phyloP scores from a whole-genome alignment of 140 eudicot genomes.

The Eryngium alpinum region DNA sequence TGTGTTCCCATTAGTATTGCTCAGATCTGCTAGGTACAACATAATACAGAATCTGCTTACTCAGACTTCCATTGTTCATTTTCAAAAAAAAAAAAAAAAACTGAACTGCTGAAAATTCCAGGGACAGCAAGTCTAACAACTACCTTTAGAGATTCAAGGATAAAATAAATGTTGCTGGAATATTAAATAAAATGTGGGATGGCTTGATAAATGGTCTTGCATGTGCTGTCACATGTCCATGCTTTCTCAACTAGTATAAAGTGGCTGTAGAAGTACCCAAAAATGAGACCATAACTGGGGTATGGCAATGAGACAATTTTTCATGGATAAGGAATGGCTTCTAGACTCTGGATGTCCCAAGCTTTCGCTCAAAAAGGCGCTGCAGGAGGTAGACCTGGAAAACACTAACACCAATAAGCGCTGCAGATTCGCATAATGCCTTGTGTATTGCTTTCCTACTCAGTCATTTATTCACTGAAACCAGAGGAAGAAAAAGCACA shows the following conservation, averaged over 20 bases:
- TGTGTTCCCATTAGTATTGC: too few relatives aligned
- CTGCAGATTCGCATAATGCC: conserved; percentile 67
- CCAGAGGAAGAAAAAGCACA: background rate
- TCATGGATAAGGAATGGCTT: background rate
- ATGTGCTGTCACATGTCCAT: too few relatives aligned
- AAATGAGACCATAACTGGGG: background rate
- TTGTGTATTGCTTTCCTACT: conserved; percentile 78
- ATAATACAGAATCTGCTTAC: too few relatives aligned
- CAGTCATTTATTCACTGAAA: conserved; percentile 80
- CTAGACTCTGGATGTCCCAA: conserved; percentile 59
- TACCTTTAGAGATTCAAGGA: background rate
- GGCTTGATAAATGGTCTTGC: background rate
- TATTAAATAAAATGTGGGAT: background rate
- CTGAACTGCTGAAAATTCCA: background rate
- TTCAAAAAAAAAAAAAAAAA: background rate
- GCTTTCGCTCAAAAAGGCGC: conserved; percentile 70
- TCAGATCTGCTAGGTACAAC: too few relatives aligned
- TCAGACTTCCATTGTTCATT: too few relatives aligned
- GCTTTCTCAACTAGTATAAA: background rate
- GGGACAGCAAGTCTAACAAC: too few relatives aligned
- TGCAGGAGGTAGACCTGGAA: conserved; percentile 72
- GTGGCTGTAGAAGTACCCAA: background rate
- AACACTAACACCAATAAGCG: conserved; percentile 65
- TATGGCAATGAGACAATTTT: background rate
- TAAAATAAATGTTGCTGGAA: background rate